Evolutionary conservation across 139 green algal genomes (phyloP), one percentile per base, ranked within the genome.

Genomic region (Coelastrella sp.): DNA sequence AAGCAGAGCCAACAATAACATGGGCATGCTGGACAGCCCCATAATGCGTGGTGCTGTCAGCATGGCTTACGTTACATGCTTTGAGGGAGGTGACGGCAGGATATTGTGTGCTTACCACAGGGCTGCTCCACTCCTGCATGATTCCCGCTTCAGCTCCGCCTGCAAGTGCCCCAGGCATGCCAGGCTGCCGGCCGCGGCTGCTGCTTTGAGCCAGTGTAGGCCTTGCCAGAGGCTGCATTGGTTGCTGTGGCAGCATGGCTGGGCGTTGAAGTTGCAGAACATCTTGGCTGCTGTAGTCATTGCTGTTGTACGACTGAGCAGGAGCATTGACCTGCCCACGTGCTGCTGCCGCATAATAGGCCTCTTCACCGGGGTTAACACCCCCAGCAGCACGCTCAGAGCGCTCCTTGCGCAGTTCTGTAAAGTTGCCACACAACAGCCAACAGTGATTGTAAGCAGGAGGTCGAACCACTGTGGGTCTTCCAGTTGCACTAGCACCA

Each of bases 371-470:
- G 8, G 94, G 94, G 0, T 94, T 97, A 22, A 97, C 95, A 63
- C 94, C 92, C 68, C 95, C 94, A 4, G 90, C 89, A 10, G 92
- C 89, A 35, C 95, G 93, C 27, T 96, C 93, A 7, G 57, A 83
- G 8, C 94, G 94, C 85, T 97, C 95, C 91, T 97, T 97, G 66
- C 95, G 92, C 78, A 97, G 93, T 95, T 97, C 95, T 96, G 90
- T 20, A 75, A 49, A 49, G 35, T 49, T 49, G 35, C 35, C 35
- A 49, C 35, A 49, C 35, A 3, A 49, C 35, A 49, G 35, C 35
- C 35, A 49, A 3, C 35, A 49, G 35, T 49, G 35, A 3, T 49
- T 49, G 35, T 49, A 49, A 49, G 35, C 35, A 49, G 35, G 35
- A 49, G 35, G 35, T 49, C 3, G 35, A 49, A 49, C 35, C 35